These are phyloP conservation scores for Lasiodiplodia citricola DNA, from an alignment of 2,329 filamentous ascomycete species.

Conservation along the genomic window DNA sequence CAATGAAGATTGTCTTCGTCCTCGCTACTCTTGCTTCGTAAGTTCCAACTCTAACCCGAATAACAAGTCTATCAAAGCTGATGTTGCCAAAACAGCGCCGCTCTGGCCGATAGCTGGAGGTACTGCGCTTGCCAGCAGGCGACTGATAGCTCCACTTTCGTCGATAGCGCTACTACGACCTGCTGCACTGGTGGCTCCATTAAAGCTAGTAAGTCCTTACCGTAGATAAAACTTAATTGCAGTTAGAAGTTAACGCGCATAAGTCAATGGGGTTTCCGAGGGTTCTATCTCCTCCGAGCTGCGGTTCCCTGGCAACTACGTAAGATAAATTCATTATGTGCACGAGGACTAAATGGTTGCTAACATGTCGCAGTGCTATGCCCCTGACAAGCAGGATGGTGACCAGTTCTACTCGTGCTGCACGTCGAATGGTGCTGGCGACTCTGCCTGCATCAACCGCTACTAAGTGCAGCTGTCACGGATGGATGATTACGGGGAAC, in stretches of 20 bases:
- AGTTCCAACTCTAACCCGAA: not conserved
- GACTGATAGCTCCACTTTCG: not conserved
- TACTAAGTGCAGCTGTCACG: not conserved
- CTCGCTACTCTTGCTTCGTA: not conserved
- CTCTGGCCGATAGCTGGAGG: not conserved
- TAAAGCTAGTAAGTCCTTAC: not conserved
- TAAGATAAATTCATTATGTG: not conserved
- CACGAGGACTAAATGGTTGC: not conserved
- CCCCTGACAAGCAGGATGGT: not conserved
- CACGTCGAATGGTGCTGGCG: not conserved
- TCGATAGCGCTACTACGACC: not conserved
- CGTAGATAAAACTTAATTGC: not conserved
- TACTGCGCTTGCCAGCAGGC: not conserved
- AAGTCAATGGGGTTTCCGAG: not conserved
- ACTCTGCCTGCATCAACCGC: slow-evolving; percentile 1
- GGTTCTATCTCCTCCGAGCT: not conserved
- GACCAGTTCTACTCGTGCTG: not conserved
- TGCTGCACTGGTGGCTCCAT: not conserved
- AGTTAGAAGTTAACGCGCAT: not conserved
- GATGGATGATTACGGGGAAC: too few species aligned
- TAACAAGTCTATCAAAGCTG: not conserved
- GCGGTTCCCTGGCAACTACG: not conserved
- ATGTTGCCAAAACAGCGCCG: not conserved
- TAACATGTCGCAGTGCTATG: not conserved
- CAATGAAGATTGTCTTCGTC: not conserved